Percentiles rank a stretch among this genome's conserved stretches.
phyloP scores from a whole-genome alignment of 108 stramenopile species.

The Fistulifera solaris region DNA sequence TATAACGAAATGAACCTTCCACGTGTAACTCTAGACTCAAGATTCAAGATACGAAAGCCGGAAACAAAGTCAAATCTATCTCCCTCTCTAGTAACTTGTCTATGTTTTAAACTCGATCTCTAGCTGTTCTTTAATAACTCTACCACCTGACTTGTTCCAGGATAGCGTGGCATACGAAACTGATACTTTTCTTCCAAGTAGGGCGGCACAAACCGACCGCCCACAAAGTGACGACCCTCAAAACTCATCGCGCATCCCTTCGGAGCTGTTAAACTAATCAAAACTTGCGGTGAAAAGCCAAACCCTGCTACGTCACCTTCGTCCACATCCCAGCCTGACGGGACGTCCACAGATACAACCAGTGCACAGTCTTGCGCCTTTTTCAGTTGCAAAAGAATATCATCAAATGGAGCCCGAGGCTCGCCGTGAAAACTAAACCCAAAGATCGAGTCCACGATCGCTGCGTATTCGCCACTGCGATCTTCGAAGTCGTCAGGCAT shows the following conservation, averaged over 20 bases:
- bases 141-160: constrained; percentile 63
- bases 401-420: constrained; percentile 85
- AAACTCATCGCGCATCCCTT: constrained; percentile 73
- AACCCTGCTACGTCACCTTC: constrained; percentile 31
- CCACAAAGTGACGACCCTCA: constrained; percentile 83
- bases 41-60: no score
- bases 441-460: constrained; percentile 94
- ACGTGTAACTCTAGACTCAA: no score
- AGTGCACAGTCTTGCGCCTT: constrained; percentile 22
- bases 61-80: no score
- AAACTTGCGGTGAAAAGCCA: constrained; percentile 67
- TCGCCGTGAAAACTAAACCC: constrained; percentile 90
- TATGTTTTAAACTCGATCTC: no score
- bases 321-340: constrained; percentile 93
- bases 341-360: constrained; percentile 89
- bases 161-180: constrained; percentile 74
- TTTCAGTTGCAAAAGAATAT: constrained; percentile 55
- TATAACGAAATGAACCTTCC: no score
- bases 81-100: no score
- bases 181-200: constrained; percentile 70
- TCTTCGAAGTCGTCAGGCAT: constrained; percentile 30
- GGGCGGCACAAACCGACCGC: constrained; percentile 90
- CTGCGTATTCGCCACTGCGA: constrained; percentile 5
- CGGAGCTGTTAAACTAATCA: constrained; percentile 90
- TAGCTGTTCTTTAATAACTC: constrained; percentile 21